Conservation (phyloP, 2,329 filamentous ascomycete species). For the Clonostachys byssicola region DNA sequence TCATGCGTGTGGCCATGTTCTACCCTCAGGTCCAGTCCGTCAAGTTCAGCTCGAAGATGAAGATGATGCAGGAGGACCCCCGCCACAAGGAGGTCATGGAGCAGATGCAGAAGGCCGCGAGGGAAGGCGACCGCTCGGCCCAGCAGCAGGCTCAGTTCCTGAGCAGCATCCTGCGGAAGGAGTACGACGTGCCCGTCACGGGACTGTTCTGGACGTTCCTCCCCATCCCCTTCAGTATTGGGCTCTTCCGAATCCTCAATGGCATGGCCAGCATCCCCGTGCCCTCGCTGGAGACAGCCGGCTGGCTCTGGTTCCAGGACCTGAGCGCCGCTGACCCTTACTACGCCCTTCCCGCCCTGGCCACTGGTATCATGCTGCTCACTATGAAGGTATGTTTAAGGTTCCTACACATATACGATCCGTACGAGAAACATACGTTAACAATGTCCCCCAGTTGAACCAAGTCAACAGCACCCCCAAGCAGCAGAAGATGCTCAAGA, state of each 20-base stretch:
- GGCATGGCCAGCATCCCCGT: conserved; percentile 77
- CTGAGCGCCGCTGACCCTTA: conserved; percentile 73
- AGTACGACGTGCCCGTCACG: conserved; percentile 24
- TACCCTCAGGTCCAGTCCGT: conserved; percentile 46
- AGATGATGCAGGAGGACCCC: conserved; percentile 49
- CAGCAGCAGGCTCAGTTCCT: conserved; percentile 24
- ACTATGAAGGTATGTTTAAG: conserved; percentile 44
- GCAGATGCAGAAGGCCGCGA: conserved; percentile 40
- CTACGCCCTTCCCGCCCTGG: conserved; percentile 65
- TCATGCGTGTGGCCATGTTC: conserved; percentile 62
- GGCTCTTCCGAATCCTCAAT: conserved; percentile 73
- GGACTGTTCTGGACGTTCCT: conserved; percentile 30
- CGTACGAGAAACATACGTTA: neutral
- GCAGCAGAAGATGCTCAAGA: conserved; percentile 29
- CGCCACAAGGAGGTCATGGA: conserved; percentile 43
- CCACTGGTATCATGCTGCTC: conserved; percentile 50
- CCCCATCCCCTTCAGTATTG: conserved; percentile 67
- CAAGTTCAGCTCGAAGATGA: conserved; percentile 48
- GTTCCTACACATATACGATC: neutral
- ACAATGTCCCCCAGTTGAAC: conserved; percentile 22
- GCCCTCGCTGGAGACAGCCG: conserved; percentile 68
- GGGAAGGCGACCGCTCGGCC: conserved; percentile 42
- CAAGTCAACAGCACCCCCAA: conserved; percentile 21
- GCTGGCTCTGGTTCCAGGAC: conserved; percentile 75
- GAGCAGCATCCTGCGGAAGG: conserved; percentile 26